Evolutionary conservation across 306 rosid species (phyloP).

Genomic region (Cucurbita moschata): DNA sequence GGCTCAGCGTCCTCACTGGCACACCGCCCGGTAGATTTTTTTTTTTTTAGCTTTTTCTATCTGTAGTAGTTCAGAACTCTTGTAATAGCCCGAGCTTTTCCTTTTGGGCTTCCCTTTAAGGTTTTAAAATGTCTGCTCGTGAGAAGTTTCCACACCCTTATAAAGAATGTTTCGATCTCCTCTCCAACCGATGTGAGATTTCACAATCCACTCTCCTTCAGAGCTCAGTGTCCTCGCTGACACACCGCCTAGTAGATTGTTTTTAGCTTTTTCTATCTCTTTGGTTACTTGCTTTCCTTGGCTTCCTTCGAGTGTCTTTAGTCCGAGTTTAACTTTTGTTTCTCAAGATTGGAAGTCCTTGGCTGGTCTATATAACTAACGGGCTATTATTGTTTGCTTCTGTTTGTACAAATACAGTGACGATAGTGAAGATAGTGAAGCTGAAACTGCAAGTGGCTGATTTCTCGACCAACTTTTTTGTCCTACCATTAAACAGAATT

Average conservation of each 20-base stretch:
- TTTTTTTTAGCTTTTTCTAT: too few relatives aligned
- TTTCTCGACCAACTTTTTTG: background rate
- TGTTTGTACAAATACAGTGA: slow-evolving; percentile 39
- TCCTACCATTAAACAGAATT: background rate
- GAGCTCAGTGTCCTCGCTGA: too few relatives aligned
- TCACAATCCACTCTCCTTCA: too few relatives aligned
- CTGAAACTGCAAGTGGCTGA: slow-evolving; percentile 37
- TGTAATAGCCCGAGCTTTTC: too few relatives aligned
- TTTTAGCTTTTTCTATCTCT: background rate
- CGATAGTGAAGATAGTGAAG: slow-evolving; percentile 69
- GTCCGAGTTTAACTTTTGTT: background rate
- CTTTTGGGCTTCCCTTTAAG: too few relatives aligned
- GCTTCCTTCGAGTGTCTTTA: background rate
- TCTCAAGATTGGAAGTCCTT: background rate
- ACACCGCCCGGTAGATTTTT: too few relatives aligned
- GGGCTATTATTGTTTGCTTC: background rate
- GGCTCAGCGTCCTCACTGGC: too few relatives aligned
- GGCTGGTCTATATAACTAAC: background rate
- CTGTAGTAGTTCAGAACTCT: background rate
- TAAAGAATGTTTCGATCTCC: too few relatives aligned
- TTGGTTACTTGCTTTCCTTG: background rate
- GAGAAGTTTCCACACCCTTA: too few relatives aligned
- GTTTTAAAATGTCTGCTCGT: too few relatives aligned
- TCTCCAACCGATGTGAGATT: too few relatives aligned
- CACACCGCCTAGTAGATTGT: background rate